Base-by-base conservation (phyloP, 2,329 filamentous ascomycete species). In the Claviceps quebecensis region DNA sequence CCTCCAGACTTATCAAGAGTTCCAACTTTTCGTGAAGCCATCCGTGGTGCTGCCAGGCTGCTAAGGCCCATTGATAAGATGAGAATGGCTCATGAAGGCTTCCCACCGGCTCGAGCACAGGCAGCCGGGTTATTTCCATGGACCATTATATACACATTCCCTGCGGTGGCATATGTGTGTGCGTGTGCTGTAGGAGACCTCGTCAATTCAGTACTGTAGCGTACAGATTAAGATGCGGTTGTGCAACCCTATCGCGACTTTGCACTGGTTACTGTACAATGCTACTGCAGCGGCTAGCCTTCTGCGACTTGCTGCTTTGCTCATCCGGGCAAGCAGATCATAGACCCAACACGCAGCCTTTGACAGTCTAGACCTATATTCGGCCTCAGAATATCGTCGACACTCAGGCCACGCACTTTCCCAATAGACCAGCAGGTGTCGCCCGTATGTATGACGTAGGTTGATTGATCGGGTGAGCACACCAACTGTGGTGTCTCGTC, bases 371-470 rank as follows among this genome's bases (percentile, higher is more conserved):
- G 57, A 1, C 63, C 66, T 19, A 61, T 47, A 52, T 80, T 80
- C 39, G 68, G 58, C 23, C 59, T 60, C 54, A 73, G n/a, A 34
- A 80, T 58, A 19, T 69, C 68, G 14, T 74, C 71, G 22, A 79
- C 64, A 43, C 61, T 64, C 51, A 74, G 53, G n/a, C 65, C 65
- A 52, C 66, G 60, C 36, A 56, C 60, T 52, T 77, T 57, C 1
- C 70, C 73, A 59, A 80, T 69, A 5, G 60, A 69, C 74, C 74
- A 78, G 60, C 76, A 79, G 7, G 73, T 76, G 54, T 80, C 73
- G 5, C 72, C 74, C 7, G 63, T 49, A 48, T 65, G 56, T 44
- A 80, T 63, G 39, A 63, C 61, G 57, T 77, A 71, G 5, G 62
- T 57, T 59, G 45, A 64, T 64, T 16, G 40, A 38, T 62, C 60